These are phyloP conservation scores for Globisporangium orthogonon DNA, from an alignment of 352 stramenopile species.

Conservation along the genomic window DNA sequence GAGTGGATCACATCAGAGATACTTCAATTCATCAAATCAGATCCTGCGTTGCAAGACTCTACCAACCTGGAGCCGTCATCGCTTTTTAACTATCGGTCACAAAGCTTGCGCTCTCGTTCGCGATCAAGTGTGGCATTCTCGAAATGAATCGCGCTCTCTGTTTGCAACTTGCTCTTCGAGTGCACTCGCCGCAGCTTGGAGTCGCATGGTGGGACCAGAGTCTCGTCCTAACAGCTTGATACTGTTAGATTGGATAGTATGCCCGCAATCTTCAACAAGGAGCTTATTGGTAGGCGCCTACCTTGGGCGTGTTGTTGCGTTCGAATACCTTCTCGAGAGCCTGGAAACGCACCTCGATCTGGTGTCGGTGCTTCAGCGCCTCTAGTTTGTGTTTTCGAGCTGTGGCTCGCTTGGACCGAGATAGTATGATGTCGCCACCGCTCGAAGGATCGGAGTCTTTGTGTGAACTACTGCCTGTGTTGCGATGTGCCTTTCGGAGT, in stretches of 20 bases:
- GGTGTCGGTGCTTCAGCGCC: conserved; percentile 36
- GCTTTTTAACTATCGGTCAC: neutral
- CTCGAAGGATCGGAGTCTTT: neutral
- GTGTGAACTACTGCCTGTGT: neutral
- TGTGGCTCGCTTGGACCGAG: conserved; percentile 19
- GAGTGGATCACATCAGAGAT: neutral
- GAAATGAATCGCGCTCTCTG: neutral
- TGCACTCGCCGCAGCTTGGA: neutral
- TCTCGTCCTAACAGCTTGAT: neutral
- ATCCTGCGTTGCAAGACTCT: neutral
- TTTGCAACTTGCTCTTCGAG: conserved; percentile 3
- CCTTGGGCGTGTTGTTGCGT: conserved; percentile 35
- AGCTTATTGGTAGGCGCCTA: conserved; percentile 2
- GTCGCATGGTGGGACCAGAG: neutral
- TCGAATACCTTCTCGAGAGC: conserved; percentile 50
- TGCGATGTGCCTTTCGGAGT: conserved; percentile 20
- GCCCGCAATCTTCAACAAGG: neutral
- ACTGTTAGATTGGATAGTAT: neutral
- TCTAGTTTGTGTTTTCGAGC: conserved; percentile 45
- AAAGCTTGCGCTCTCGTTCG: conserved; percentile 1
- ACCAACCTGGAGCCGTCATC: neutral
- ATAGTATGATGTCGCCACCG: conserved; percentile 4
- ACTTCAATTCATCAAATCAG: neutral
- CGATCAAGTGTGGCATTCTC: neutral
- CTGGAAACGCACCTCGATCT: conserved; percentile 54